A percentile compares a stretch with the other conserved stretches of the same genome.
Evolutionary conservation across 176 grass and related monocot genomes (phyloP).

Genomic region (Lolium rigidum): DNA sequence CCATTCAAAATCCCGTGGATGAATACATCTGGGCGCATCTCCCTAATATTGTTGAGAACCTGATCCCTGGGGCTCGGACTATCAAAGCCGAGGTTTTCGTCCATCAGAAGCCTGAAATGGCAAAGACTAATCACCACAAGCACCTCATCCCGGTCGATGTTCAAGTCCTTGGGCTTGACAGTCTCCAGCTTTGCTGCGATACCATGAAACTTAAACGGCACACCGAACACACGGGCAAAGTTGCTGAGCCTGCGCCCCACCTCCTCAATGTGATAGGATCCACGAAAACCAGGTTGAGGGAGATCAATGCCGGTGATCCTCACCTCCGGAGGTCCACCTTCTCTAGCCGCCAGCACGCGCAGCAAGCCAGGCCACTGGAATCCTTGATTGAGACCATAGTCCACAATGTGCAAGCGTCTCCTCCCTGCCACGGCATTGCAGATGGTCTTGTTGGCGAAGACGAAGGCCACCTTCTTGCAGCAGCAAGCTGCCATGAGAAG

Average conservation of each 20-base stretch:
- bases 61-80: constrained; percentile 41
- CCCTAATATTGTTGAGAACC: constrained; percentile 48
- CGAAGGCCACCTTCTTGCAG: constrained; percentile 52
- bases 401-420: constrained; percentile 51
- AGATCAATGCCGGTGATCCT: constrained; percentile 46
- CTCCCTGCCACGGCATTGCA: constrained; percentile 31
- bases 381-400: constrained; percentile 52
- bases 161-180: constrained; percentile 20
- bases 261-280: constrained; percentile 27
- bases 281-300: constrained; percentile 21
- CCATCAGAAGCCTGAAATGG: constrained; percentile 42
- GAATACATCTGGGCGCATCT: constrained; percentile 54
- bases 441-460: constrained; percentile 62
- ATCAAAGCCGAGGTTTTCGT: constrained; percentile 25
- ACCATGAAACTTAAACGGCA: constrained; percentile 49
- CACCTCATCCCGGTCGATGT: constrained; percentile 38
- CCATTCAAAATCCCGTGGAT: constrained; percentile 58
- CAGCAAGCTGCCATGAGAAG: constrained; percentile 62
- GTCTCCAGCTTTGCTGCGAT: constrained; percentile 48
- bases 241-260: constrained; percentile 31
- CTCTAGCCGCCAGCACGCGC: neutral
- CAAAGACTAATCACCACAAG: constrained; percentile 43
- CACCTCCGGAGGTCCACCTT: constrained; percentile 41
- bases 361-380: constrained; percentile 53
- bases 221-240: constrained; percentile 26